Evolutionary conservation across 768 basidiomycete species (phyloP), one percentile per base, ranked within the genome.

Genomic region (Scleroderma bovista): DNA sequence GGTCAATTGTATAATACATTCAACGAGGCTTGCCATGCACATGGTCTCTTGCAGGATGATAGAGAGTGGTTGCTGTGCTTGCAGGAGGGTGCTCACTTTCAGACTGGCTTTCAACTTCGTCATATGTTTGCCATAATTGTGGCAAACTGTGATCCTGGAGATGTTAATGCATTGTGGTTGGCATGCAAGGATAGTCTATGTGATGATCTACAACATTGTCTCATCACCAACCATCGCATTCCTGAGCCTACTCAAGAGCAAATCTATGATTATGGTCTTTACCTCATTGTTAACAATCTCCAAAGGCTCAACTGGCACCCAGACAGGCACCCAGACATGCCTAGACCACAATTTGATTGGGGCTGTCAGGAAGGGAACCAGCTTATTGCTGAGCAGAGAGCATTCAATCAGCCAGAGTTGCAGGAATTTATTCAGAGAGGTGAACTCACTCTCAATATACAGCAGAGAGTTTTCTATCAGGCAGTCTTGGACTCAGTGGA

Each of bases 11-110:
- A 64, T 60, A 46, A 55, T 0, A 69, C 69, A 1, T 78, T 72
- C 45, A 58, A 64, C 26, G 69, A 66, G 1, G 75, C 75, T 2
- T 79, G 77, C 47, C 38, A 39, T 15, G 66, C 67, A 20, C 43
- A 46, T 7, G 75, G 75, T 2, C 65, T 80, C 0, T 60, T 80
- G 7, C 66, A 75, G 26, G 70, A 77, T 68, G 72, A 80, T 57
- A 57, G 57, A 16, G 76, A 80, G 55, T 79, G 74, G 72, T 15
- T 57, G 0, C 50, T 54, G 7, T 78, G 76, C 55, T 50, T 80
- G 0, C 6, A 57, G 15, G 75, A 80, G 11, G 75, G 72, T 31
- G 50, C 60, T 13, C 24, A 46, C 0, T 74, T 78, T 57, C 61
- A 67, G 24, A 72, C 65, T 19, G 75, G 75, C 1, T 9, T 7